A percentile compares a stretch with the other conserved stretches of the same genome.
These are phyloP conservation scores for Quercus parvula DNA, from an alignment of 306 rosid genomes.

Conservation along the genomic window DNA sequence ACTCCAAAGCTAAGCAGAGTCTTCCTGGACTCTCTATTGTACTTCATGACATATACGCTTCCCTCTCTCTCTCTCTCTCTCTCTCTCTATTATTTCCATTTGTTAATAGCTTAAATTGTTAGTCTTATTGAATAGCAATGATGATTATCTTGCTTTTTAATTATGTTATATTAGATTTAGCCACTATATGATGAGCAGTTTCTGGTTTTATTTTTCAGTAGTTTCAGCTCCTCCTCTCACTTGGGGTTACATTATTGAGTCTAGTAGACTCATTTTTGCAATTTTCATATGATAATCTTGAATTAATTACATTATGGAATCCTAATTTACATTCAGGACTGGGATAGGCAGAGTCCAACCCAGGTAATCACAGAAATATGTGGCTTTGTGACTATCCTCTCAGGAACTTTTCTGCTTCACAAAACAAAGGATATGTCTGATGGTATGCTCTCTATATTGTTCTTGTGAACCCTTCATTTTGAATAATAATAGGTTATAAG, in stretches of 20 bases:
- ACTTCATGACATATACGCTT: too few relatives aligned
- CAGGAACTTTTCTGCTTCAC: constrained; percentile 99
- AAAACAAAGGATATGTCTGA: constrained; percentile 95
- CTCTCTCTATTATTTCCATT: too few relatives aligned
- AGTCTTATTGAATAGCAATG: too few relatives aligned
- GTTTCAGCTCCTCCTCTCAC: constrained; percentile 1
- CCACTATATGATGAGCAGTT: not conserved
- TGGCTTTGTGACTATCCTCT: constrained; percentile 98
- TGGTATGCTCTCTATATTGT: constrained; percentile 47
- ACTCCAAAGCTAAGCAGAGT: too few relatives aligned
- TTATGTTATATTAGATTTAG: not conserved
- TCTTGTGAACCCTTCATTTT: not conserved
- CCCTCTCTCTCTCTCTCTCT: too few relatives aligned
- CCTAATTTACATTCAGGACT: constrained; percentile 64
- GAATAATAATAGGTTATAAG: not conserved
- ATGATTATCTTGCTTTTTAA: not conserved
- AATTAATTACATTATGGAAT: not conserved
- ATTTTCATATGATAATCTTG: constrained; percentile 14
- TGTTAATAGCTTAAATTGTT: too few relatives aligned
- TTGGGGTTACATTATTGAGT: not conserved
- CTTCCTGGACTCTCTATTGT: too few relatives aligned
- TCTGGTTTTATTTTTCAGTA: not conserved
- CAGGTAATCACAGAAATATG: constrained; percentile 96
- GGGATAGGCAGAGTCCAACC: constrained; percentile 99
- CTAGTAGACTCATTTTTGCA: constrained; percentile 13